These are phyloP conservation scores for Hygrophorus russula DNA, from an alignment of 768 basidiomycete species.

Conservation along the genomic window DNA sequence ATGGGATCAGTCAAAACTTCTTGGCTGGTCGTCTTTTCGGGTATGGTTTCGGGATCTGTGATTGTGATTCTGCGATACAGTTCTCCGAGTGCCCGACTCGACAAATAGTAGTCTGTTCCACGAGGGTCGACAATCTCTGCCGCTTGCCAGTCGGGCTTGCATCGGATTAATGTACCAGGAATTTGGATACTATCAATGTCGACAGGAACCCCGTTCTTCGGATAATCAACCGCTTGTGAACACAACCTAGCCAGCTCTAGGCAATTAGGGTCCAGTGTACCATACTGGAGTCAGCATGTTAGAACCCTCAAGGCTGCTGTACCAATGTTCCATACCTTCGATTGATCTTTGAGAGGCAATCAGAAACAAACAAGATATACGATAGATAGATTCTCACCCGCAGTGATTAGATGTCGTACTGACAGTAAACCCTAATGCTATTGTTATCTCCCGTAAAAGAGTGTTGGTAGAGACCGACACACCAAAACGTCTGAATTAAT, in stretches of 20 bases:
- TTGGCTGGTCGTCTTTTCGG: conserved; percentile 7
- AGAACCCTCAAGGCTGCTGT: background rate
- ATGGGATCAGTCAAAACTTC: conserved; percentile 25
- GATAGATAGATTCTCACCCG: conserved; percentile 31
- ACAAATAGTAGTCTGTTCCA: conserved; percentile 59
- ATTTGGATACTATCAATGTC: conserved; percentile 31
- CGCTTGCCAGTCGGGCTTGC: conserved; percentile 74
- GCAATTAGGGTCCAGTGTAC: conserved; percentile 50
- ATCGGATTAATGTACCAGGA: conserved; percentile 46
- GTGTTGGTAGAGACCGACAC: conserved; percentile 9
- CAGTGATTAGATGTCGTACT: conserved; percentile 56
- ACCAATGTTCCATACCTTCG: conserved; percentile 31
- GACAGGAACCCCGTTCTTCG: conserved; percentile 65
- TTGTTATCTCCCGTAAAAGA: conserved; percentile 2
- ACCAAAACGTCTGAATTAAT: conserved; percentile 78
- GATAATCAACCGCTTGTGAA: conserved; percentile 68
- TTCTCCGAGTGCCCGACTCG: conserved; percentile 56
- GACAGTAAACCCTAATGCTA: conserved; percentile 46
- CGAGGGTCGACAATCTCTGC: conserved; percentile 44
- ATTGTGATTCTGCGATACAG: conserved; percentile 56
- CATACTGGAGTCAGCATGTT: conserved; percentile 28
- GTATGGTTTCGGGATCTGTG: conserved; percentile 21
- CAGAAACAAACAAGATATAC: background rate
- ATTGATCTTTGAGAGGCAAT: conserved; percentile 45
- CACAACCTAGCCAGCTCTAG: conserved; percentile 49